Conservation (phyloP, 2,329 filamentous ascomycete species). For the Fusarium fujikuroi region DNA sequence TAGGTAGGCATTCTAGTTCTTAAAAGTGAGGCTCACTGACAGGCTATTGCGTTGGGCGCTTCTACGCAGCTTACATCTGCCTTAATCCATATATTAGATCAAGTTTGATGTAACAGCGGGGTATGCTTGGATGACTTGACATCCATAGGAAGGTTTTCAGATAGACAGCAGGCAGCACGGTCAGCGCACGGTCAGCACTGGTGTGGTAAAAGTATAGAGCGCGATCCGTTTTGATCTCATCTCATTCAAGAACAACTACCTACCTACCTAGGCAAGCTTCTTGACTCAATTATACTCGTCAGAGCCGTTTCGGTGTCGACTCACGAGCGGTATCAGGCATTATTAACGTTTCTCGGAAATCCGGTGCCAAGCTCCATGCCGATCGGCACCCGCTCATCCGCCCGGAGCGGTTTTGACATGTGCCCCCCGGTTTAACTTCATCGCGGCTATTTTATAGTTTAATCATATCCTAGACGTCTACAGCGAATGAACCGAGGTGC, state of each 20-base stretch:
- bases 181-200: background rate
- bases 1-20: background rate
- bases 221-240: background rate
- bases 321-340: slow-evolving; percentile 11
- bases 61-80: background rate
- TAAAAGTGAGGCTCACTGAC: slow-evolving; percentile 6
- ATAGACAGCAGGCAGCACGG: background rate
- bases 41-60: background rate
- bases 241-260: background rate
- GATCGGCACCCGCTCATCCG: slow-evolving; percentile 44
- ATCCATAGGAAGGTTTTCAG: background rate
- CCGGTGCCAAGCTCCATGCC: slow-evolving; percentile 21
- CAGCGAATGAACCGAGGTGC: background rate
- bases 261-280: background rate
- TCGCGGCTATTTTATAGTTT: background rate
- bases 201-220: background rate
- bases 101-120: slow-evolving; percentile 15
- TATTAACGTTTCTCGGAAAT: slow-evolving; percentile 27
- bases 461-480: background rate
- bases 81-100: background rate
- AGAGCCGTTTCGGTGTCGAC: slow-evolving; percentile 8
- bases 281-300: background rate
- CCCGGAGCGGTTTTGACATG: slow-evolving; percentile 30
- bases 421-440: slow-evolving; percentile 21
- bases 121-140: background rate